Conservation (phyloP, 2,329 filamentous ascomycete species). For the Fusarium brevicatenulatum region DNA sequence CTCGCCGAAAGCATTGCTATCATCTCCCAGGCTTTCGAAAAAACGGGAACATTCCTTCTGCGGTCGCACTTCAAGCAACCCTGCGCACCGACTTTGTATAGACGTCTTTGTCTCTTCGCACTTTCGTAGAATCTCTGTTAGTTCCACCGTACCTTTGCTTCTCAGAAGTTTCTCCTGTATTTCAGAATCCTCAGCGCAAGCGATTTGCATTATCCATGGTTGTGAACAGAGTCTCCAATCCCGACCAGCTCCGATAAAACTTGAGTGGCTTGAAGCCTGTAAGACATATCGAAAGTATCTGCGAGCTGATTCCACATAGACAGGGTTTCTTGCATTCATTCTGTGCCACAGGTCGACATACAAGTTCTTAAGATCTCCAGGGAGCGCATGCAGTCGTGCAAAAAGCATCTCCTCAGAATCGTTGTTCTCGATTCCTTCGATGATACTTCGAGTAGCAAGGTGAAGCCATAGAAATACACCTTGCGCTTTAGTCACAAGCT, state of each 20-base stretch:
- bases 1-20: too few species aligned
- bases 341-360: constrained; percentile 27
- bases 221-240: fast-evolving
- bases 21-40: too few species aligned
- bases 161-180: fast-evolving
- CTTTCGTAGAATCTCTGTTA: fast-evolving
- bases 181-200: fast-evolving
- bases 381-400: background rate
- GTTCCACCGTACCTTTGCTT: fast-evolving
- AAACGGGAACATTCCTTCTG: fast-evolving
- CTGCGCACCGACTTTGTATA: background rate
- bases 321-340: background rate
- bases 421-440: fast-evolving
- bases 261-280: fast-evolving
- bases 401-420: background rate
- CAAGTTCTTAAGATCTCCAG: background rate
- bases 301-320: constrained; percentile 5
- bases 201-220: background rate
- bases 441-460: background rate
- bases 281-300: constrained; percentile 1
- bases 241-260: fast-evolving
- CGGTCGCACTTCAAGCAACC: background rate
- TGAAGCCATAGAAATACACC: constrained; percentile 7
- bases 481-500: background rate
- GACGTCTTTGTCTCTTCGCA: fast-evolving